These are phyloP conservation scores for Coemansia sp. DNA, from an alignment of 192 early-diverging fungal species.

Conservation along the genomic window DNA sequence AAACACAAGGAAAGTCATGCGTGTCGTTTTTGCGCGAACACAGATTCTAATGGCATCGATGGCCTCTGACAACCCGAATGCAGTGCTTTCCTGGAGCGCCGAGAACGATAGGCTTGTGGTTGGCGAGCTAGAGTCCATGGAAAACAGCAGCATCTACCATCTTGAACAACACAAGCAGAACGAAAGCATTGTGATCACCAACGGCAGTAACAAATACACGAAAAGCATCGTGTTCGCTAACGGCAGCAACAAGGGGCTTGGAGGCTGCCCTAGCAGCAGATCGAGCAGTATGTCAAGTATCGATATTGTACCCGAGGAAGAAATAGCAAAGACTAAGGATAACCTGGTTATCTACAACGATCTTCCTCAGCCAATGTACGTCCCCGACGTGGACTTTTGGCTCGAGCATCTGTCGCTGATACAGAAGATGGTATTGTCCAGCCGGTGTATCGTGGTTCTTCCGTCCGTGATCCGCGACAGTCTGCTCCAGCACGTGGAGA, in stretches of 20 bases:
- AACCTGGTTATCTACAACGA: neutral
- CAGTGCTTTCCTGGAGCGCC: neutral
- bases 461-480: neutral
- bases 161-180: neutral
- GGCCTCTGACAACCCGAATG: neutral
- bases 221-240: neutral
- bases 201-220: neutral
- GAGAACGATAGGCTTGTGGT: neutral
- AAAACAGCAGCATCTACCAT: neutral
- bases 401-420: constrained; percentile 9
- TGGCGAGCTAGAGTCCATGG: neutral
- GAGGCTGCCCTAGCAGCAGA: constrained; percentile 1
- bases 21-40: constrained; percentile 19
- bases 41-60: constrained; percentile 7
- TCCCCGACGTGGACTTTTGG: constrained; percentile 28
- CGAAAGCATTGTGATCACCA: neutral
- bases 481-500: neutral
- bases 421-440: constrained; percentile 7
- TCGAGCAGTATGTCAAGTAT: neutral
- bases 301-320: neutral
- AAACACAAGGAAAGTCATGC: neutral
- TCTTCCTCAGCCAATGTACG: neutral
- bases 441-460: constrained; percentile 4
- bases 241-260: neutral
- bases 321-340: neutral